Evolutionary conservation across 2,329 filamentous ascomycete genomes (phyloP), one percentile per base, ranked within the genome.

Genomic region (Aspergillus vadensis): DNA sequence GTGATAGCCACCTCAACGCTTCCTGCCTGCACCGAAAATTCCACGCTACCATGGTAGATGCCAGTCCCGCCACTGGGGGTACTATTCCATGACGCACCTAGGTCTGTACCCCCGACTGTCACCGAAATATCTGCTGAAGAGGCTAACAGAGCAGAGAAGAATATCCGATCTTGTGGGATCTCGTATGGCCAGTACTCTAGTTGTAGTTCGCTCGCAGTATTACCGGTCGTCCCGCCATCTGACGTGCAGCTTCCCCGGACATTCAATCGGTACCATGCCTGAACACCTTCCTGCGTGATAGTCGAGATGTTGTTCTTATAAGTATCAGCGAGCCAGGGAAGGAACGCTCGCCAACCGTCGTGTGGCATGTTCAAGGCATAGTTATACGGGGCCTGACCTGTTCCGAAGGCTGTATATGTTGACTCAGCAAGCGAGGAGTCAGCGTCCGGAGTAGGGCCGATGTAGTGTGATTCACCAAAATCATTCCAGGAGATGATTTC

Each of bases 401-500:
- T 43, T 0, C 27, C 36, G 32, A 67, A 65, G 1, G 60, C 65
- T 4, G 81, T 80, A n/a, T 82, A 79, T 1, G 39, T 19, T 1
- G n/a, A 10, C 2, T 21, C 39, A 8, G n/a, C n/a, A 9, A 43
- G 17, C 12, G 19, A 19, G 6, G 36, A n/a, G 21, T 21, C 39
- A 43, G 8, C 14, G n/a, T 8, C 39, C 17, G 8, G 39, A 12
- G 41, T 54, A 0, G 83, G 80, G 9, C 80, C 80, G 61, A 86
- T 83, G 68, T 87, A 86, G 69, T 85, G 83, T 1, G 83, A 84
- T 70, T 87, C 85, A 53, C 85, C 85, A 63, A 80, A 87, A 69
- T 87, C 85, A 64, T 86, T 86, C 84, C 83, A 86, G 5, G 83
- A 82, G 43, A 86, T 80, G 56, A 86, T 83, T 70, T 82, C 76